Evolutionary conservation across 495 filamentous ascomycete species (phyloP).

Genomic region (Neurospora intermedia): DNA sequence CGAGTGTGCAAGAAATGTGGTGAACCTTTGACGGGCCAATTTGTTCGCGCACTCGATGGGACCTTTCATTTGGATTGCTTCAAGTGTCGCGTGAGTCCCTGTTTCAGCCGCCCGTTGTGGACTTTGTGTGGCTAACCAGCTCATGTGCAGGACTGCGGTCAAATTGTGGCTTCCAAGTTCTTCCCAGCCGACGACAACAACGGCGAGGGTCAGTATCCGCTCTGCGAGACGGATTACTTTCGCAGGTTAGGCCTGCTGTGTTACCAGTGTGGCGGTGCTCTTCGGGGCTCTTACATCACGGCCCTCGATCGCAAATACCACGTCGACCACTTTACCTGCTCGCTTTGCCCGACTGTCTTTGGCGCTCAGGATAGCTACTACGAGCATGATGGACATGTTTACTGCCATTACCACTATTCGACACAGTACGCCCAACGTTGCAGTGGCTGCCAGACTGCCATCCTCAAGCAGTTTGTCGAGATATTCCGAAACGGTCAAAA

Average conservation of each 20-base stretch:
- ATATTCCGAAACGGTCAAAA: conserved; percentile 96
- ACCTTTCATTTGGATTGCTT: conserved; percentile 98
- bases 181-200: conserved; percentile 91
- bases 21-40: conserved; percentile 80
- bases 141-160: conserved; percentile 69
- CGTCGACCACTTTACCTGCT: conserved; percentile 98
- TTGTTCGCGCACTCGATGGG: conserved; percentile 82
- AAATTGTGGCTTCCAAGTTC: conserved; percentile 96
- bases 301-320: conserved; percentile 97
- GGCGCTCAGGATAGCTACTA: conserved; percentile 98
- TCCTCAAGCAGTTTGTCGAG: conserved; percentile 98
- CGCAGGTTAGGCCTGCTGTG: conserved; percentile 84
- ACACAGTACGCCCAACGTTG: conserved; percentile 94
- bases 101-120: conserved; percentile 1
- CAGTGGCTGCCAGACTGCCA: conserved; percentile 94
- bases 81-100: conserved; percentile 72
- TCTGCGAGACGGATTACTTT: conserved; percentile 98
- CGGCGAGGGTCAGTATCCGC: conserved; percentile 76
- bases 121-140: conserved; percentile 6
- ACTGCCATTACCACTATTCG: conserved; percentile 98
- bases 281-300: conserved; percentile 97
- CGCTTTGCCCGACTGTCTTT: conserved; percentile 92
- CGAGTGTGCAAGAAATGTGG: conserved; percentile 83
- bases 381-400: conserved; percentile 92
- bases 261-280: conserved; percentile 80